Evolutionary conservation across 495 filamentous ascomycete genomes (phyloP).

Genomic region (Podospora pseudocomata): DNA sequence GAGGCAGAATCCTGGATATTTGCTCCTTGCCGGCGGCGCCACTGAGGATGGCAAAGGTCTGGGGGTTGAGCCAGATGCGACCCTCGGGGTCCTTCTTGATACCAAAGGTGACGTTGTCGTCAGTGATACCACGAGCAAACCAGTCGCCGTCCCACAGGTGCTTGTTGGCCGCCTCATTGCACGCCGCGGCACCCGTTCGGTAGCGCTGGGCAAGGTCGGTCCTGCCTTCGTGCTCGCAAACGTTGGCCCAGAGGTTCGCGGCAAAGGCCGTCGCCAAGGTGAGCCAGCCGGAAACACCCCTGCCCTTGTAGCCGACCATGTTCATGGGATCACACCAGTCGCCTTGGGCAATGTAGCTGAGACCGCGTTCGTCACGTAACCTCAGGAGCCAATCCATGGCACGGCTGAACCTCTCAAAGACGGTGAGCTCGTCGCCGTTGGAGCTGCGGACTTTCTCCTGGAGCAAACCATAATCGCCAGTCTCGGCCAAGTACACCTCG

Average conservation of each 20-base stretch:
- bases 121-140: constrained; percentile 56
- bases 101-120: constrained; percentile 51
- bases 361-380: constrained; percentile 49
- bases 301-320: constrained; percentile 56
- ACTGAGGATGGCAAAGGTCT: constrained; percentile 52
- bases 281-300: constrained; percentile 55
- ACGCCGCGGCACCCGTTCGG: constrained; percentile 42
- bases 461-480: constrained; percentile 50
- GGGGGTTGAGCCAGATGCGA: constrained; percentile 57
- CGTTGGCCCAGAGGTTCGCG: constrained; percentile 47
- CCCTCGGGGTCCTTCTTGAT: constrained; percentile 48
- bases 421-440: constrained; percentile 45
- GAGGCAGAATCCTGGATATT: constrained; percentile 42
- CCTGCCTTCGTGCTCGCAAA: constrained; percentile 47
- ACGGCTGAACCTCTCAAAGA: constrained; percentile 51
- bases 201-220: constrained; percentile 39
- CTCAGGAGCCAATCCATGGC: constrained; percentile 53
- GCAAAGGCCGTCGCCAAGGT: constrained; percentile 53
- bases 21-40: constrained; percentile 46
- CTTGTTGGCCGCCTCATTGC: constrained; percentile 49
- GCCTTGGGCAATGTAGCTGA: constrained; percentile 55
- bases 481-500: constrained; percentile 53
- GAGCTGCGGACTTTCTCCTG: constrained; percentile 40
- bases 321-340: constrained; percentile 61
- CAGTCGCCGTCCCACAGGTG: constrained; percentile 55